phyloP scores from a whole-genome alignment of 768 basidiomycete species.

The Leccinum imitatum region DNA sequence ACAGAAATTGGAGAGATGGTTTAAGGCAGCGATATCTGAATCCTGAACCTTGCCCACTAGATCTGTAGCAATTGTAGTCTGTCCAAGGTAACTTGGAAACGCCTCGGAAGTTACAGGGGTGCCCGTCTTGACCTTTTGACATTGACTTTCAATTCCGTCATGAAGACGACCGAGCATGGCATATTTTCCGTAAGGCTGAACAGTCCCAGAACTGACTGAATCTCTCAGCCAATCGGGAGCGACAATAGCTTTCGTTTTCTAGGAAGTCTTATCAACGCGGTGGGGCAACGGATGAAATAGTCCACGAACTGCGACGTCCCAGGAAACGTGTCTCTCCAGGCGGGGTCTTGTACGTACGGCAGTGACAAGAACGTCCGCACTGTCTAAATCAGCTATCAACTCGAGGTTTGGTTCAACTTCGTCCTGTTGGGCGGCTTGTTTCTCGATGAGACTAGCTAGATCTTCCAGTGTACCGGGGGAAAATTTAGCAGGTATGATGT shows the following conservation, averaged over 20 bases:
- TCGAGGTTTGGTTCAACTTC: slow-evolving; percentile 23
- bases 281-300: neutral
- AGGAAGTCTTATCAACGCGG: slow-evolving; percentile 4
- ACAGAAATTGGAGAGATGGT: slow-evolving; percentile 46
- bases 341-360: slow-evolving; percentile 63
- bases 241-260: slow-evolving; percentile 69
- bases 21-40: slow-evolving; percentile 16
- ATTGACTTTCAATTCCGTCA: slow-evolving; percentile 44
- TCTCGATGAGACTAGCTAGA: slow-evolving; percentile 30
- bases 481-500: slow-evolving; percentile 37
- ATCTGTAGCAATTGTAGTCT: slow-evolving; percentile 15
- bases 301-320: slow-evolving; percentile 60
- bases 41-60: slow-evolving; percentile 15
- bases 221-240: slow-evolving; percentile 70
- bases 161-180: slow-evolving; percentile 53
- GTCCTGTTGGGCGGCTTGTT: neutral
- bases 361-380: slow-evolving; percentile 68
- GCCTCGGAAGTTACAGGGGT: neutral
- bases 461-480: slow-evolving; percentile 17
- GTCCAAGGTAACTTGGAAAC: neutral
- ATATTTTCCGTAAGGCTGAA: slow-evolving; percentile 55
- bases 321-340: slow-evolving; percentile 66
- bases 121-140: slow-evolving; percentile 33
- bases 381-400: slow-evolving; percentile 39
- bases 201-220: slow-evolving; percentile 44